phyloP scores from a whole-genome alignment of 2,329 filamentous ascomycete genomes.

The Scopulariopsis brevicaulis region DNA sequence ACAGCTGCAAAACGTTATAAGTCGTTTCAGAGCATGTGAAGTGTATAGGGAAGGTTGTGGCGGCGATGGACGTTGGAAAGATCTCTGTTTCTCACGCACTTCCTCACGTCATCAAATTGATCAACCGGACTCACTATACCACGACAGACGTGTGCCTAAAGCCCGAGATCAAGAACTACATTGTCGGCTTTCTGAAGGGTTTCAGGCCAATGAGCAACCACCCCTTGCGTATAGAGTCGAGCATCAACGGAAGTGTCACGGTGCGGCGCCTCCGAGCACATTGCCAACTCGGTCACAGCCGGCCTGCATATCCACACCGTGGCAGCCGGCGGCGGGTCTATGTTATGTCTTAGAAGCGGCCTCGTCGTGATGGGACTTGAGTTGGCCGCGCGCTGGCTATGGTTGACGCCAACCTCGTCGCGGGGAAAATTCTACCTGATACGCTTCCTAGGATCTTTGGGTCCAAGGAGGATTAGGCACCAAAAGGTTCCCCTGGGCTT shows the following conservation, averaged over 20 bases:
- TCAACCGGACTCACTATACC: conserved; percentile 63
- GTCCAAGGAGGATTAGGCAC: conserved; percentile 46
- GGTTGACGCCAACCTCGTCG: conserved; percentile 60
- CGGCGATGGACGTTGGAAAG: not conserved
- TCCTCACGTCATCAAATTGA: conserved; percentile 51
- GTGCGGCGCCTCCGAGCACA: conserved; percentile 58
- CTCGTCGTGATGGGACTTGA: conserved; percentile 62
- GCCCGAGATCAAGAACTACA: conserved; percentile 68
- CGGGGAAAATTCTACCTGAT: conserved; percentile 48
- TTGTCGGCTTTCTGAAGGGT: conserved; percentile 15
- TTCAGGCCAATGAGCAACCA: not conserved
- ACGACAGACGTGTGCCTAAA: conserved; percentile 74
- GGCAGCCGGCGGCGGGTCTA: conserved; percentile 34
- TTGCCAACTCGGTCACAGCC: conserved; percentile 61
- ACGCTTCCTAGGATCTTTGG: conserved; percentile 65
- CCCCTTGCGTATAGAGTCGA: conserved; percentile 47
- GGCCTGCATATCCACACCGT: conserved; percentile 67
- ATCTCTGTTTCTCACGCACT: conserved; percentile 13
- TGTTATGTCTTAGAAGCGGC: conserved; percentile 57
- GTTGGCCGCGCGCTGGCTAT: conserved; percentile 60
- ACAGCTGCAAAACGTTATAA: not conserved
- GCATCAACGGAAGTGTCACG: conserved; percentile 63
- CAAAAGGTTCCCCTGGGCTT: conserved; percentile 52
- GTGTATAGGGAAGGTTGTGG: not conserved
- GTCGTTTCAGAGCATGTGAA: not conserved